A percentile compares a stretch with the other conserved stretches of the same genome.
Conservation (phyloP, 2,329 filamentous ascomycete genomes). For the Paraphoma chrysanthemicola region DNA sequence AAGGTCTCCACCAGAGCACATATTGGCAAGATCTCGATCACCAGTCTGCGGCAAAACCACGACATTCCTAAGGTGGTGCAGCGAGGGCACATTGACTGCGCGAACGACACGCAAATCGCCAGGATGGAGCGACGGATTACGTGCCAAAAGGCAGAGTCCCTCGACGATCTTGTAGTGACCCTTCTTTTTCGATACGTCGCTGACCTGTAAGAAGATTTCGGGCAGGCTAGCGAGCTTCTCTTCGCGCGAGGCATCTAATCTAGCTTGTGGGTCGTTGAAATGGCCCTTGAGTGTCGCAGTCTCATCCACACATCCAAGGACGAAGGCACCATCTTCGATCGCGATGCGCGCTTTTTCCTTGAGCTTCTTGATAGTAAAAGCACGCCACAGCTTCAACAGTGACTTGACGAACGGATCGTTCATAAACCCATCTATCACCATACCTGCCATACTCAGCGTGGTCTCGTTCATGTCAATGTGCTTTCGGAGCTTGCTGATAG, state of each 20-base stretch:
- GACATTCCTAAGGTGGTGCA: constrained; percentile 81
- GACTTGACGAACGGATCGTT: constrained; percentile 84
- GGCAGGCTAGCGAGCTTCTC: constrained; percentile 61
- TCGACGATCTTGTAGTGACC: constrained; percentile 70
- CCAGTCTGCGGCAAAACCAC: constrained; percentile 86
- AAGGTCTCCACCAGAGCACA: constrained; percentile 95
- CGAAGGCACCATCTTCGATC: constrained; percentile 82
- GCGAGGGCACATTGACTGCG: constrained; percentile 75
- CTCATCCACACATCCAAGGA: constrained; percentile 90
- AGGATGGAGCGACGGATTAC: constrained; percentile 92
- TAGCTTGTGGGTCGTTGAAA: constrained; percentile 56
- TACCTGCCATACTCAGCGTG: constrained; percentile 74
- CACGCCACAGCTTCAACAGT: constrained; percentile 81
- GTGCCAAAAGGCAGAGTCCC: constrained; percentile 82
- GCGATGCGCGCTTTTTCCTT: constrained; percentile 91
- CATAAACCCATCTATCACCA: constrained; percentile 85
- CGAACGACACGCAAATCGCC: constrained; percentile 89
- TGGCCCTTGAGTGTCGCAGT: constrained; percentile 77
- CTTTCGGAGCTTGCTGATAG: constrained; percentile 71
- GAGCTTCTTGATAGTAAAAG: constrained; percentile 86
- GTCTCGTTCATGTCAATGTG: constrained; percentile 87
- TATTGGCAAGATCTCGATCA: constrained; percentile 84
- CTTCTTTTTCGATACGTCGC: constrained; percentile 58
- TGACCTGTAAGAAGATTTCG: constrained; percentile 88
- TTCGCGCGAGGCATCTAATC: constrained; percentile 55